Base-by-base conservation (phyloP, 202 grass and related monocot species). In the Eragrostis tef region DNA sequence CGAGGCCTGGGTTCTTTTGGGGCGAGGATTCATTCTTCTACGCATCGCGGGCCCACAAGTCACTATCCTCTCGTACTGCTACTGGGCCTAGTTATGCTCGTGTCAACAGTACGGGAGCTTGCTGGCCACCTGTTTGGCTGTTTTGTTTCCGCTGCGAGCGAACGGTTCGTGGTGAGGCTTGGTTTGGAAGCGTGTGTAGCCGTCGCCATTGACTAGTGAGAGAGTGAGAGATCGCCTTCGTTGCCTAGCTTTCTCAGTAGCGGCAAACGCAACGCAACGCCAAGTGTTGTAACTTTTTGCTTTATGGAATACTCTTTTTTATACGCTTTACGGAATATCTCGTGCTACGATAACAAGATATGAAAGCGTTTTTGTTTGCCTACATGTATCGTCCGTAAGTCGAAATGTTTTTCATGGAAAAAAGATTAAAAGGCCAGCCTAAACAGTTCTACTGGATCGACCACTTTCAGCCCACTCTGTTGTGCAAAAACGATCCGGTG, bases 61-160 rank as follows among this genome's bases (percentile, higher is more conserved):
- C 78, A 61, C 71, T 34, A 42, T 86, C 84, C 78, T 11, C 51
- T 19, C 6, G 36, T 78, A 59, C 42, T 11, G 15, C 57, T 29
- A 13, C 21, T 60, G 57, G 57, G 9, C 21, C 57, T 60, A 60
- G 57, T 60, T 22, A 25, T 10, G 22, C 0, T 60, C 57, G 57
- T 25, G 22, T 60, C 57, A 2, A 22, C 22, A 43, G 31, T 14
- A 12, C 52, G 0, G 16, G 22, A 26, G 59, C 58, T 7, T 34
- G 61, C 61, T 64, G 31, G 6, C 39, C 59, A 10, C 27, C 10
- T 20, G 15, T 14, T n/a, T 21, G 5, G 49, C 22, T 45, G 21
- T 45, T 29, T 29, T 64, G 57, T 34, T 36, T 31, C 57, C 11
- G 12, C 11, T 60, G 59, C 59, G 22, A 21, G 41, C 54, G 20